Conservation (phyloP, 2,329 filamentous ascomycete genomes). For the Calonectria multiphialidica region DNA sequence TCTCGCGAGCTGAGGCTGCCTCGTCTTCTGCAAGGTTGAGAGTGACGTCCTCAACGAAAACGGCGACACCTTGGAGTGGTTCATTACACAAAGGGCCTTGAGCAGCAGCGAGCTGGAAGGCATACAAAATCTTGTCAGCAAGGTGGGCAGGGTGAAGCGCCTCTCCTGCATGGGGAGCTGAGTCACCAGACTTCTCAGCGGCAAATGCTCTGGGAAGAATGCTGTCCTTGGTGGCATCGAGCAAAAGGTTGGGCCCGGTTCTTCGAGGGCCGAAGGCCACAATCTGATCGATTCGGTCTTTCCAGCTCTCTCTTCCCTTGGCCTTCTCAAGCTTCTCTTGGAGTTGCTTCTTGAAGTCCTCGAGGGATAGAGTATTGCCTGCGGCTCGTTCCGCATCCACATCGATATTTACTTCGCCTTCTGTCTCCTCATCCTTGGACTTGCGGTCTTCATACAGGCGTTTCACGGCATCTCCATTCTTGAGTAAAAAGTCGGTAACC, state of each 20-base stretch:
- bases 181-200: slow-evolving; percentile 46
- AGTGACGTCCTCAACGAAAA: slow-evolving; percentile 85
- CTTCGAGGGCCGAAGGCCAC: slow-evolving; percentile 90
- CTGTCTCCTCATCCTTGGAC: slow-evolving; percentile 51
- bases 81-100: slow-evolving; percentile 94
- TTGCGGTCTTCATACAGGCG: slow-evolving; percentile 80
- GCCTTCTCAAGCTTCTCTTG: slow-evolving; percentile 75
- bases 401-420: slow-evolving; percentile 57
- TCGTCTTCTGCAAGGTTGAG: slow-evolving; percentile 69
- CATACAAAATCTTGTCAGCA: slow-evolving; percentile 90
- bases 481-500: slow-evolving; percentile 87
- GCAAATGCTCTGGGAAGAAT: slow-evolving; percentile 79
- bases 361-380: slow-evolving; percentile 73
- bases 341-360: slow-evolving; percentile 84
- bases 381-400: slow-evolving; percentile 70
- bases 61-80: slow-evolving; percentile 91
- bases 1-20: slow-evolving; percentile 70
- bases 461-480: slow-evolving; percentile 84
- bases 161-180: slow-evolving; percentile 58
- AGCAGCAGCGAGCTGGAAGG: slow-evolving; percentile 90
- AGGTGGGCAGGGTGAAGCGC: slow-evolving; percentile 75
- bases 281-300: slow-evolving; percentile 81
- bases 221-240: slow-evolving; percentile 82
- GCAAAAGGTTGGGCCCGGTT: slow-evolving; percentile 87
- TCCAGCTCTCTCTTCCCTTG: slow-evolving; percentile 82